These are phyloP conservation scores for Didymella keratinophila DNA, from an alignment of 2,329 filamentous ascomycete species.

Conservation along the genomic window DNA sequence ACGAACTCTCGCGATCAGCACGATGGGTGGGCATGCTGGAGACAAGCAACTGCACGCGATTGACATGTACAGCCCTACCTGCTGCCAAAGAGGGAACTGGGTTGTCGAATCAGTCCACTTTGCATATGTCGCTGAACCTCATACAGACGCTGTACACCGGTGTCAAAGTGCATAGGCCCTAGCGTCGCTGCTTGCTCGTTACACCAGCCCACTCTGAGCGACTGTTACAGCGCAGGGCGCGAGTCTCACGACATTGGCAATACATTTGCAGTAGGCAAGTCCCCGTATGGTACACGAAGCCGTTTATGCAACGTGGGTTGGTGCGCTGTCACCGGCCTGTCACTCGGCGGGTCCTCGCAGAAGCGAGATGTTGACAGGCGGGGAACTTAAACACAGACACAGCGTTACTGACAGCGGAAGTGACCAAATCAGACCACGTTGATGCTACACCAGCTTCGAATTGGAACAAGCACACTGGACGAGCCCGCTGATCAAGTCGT, in stretches of 20 bases:
- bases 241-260: conserved; percentile 37
- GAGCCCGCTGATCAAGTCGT: conserved; percentile 10
- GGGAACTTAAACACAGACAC: conserved; percentile 21
- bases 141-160: conserved; percentile 30
- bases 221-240: conserved; percentile 46
- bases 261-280: conserved; percentile 31
- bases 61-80: conserved; percentile 21
- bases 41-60: conserved; percentile 20
- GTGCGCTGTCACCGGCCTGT: conserved; percentile 27
- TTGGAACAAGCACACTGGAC: conserved; percentile 14
- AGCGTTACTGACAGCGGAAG: conserved; percentile 43
- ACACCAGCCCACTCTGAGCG: conserved; percentile 39
- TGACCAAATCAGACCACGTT: conserved; percentile 39
- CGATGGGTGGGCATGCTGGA: neutral
- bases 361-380: conserved; percentile 45
- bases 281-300: conserved; percentile 28
- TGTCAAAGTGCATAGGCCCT: conserved; percentile 45
- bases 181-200: conserved; percentile 27
- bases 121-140: conserved; percentile 30
- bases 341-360: conserved; percentile 35
- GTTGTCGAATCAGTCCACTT: conserved; percentile 27
- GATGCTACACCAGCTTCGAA: conserved; percentile 27
- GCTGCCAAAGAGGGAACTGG: conserved; percentile 28
- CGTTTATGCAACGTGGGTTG: conserved; percentile 41
- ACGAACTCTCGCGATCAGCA: neutral